phyloP scores from a whole-genome alignment of 2,329 filamentous ascomycete genomes.

The Chaetomium olivaceum region DNA sequence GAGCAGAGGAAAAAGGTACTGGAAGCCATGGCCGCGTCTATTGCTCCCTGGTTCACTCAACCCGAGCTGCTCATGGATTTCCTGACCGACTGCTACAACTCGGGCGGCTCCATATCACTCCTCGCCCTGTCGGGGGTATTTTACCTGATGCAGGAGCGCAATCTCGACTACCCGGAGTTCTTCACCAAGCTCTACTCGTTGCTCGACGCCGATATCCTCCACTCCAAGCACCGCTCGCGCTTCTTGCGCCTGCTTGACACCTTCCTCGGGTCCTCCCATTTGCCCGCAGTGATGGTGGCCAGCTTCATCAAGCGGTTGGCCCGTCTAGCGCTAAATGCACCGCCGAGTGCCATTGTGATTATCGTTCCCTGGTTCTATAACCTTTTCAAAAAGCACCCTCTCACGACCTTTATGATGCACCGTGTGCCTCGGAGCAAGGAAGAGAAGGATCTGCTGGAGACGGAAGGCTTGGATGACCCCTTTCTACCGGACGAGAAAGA shows the following conservation, averaged over 20 bases:
- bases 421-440: slow-evolving; percentile 64
- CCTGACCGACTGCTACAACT: slow-evolving; percentile 87
- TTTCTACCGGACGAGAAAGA: slow-evolving; percentile 76
- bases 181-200: slow-evolving; percentile 93
- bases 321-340: slow-evolving; percentile 79
- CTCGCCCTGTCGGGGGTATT: slow-evolving; percentile 91
- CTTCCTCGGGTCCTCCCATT: slow-evolving; percentile 87
- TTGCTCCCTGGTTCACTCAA: slow-evolving; percentile 86
- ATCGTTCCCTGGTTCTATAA: slow-evolving; percentile 96
- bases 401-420: slow-evolving; percentile 95
- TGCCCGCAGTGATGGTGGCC: slow-evolving; percentile 85
- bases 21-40: slow-evolving; percentile 70
- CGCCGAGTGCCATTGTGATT: slow-evolving; percentile 84
- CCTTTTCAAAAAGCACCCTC: slow-evolving; percentile 82
- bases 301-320: slow-evolving; percentile 96
- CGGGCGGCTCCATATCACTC: slow-evolving; percentile 82
- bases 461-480: slow-evolving; percentile 65
- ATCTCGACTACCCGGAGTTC: slow-evolving; percentile 94
- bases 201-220: slow-evolving; percentile 79
- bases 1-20: slow-evolving; percentile 79
- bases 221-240: slow-evolving; percentile 89
- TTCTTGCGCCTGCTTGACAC: slow-evolving; percentile 92
- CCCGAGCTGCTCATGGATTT: slow-evolving; percentile 94
- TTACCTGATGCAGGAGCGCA: slow-evolving; percentile 89
- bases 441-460: slow-evolving; percentile 59